Conservation (phyloP, 1,284 basidiomycete species). For the Leccinum insolens region DNA sequence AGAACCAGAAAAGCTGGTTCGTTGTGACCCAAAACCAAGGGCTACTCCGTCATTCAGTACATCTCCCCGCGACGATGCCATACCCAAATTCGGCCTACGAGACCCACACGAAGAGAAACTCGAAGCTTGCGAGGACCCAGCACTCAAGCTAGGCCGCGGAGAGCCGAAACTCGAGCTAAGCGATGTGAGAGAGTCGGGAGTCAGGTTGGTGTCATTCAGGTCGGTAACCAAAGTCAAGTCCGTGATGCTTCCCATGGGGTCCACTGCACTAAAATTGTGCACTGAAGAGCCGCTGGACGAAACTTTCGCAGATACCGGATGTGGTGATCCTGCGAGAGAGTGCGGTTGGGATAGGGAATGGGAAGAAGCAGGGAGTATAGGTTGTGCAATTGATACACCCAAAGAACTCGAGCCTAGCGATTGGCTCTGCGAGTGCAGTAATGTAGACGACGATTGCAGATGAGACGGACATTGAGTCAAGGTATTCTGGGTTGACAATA, state of each 20-base stretch:
- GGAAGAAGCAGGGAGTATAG: constrained; percentile 24
- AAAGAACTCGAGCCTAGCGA: constrained; percentile 21
- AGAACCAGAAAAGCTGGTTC: constrained; percentile 26
- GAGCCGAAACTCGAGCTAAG: constrained; percentile 31
- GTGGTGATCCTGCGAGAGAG: constrained; percentile 34
- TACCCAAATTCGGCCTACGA: constrained; percentile 25
- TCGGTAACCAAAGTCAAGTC: constrained; percentile 30
- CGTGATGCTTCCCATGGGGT: constrained; percentile 13
- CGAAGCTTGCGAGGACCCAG: constrained; percentile 31
- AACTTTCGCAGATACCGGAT: constrained; percentile 19
- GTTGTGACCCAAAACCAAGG: constrained; percentile 24
- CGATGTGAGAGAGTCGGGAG: constrained; percentile 30
- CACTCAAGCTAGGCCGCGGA: constrained; percentile 28
- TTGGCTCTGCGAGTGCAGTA: constrained; percentile 28
- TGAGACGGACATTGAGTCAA: constrained; percentile 27
- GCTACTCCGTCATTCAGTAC: constrained; percentile 19
- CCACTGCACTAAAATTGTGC: constrained; percentile 22
- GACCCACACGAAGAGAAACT: constrained; percentile 29
- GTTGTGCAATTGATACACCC: constrained; percentile 19
- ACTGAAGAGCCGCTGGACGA: constrained; percentile 25
- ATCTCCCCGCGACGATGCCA: constrained; percentile 26
- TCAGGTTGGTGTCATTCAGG: constrained; percentile 28
- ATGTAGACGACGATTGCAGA: constrained; percentile 16
- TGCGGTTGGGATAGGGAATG: constrained; percentile 30
- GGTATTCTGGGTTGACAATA: constrained; percentile 19